Conservation (phyloP, 257 asterid genomes). For the Lantana camara region DNA sequence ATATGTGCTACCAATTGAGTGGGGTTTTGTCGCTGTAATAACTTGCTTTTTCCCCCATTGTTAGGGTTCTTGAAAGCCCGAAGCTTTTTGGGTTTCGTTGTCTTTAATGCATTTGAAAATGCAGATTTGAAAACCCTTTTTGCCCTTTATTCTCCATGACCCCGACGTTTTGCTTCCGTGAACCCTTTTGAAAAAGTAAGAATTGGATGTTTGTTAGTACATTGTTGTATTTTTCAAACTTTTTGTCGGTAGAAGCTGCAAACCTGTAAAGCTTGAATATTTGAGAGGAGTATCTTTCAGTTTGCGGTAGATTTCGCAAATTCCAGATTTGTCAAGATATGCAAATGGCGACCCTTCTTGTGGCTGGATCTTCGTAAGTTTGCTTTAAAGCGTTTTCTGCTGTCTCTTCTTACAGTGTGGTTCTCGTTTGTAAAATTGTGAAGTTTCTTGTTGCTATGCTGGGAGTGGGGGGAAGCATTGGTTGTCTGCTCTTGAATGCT, state of each 20-base stretch:
- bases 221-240: conserved; percentile 28
- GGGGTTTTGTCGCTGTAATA: conserved; percentile 31
- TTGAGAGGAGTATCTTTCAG: conserved; percentile 30
- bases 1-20: conserved; percentile 18
- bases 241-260: conserved; percentile 20
- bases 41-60: conserved; percentile 31
- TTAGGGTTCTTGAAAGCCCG: conserved; percentile 43
- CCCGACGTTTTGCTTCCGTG: conserved; percentile 7
- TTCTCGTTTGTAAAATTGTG: conserved; percentile 13
- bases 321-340: conserved; percentile 20
- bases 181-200: conserved; percentile 21
- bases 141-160: conserved; percentile 13
- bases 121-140: conserved; percentile 34
- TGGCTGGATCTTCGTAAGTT: conserved; percentile 39
- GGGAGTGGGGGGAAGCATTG: background rate
- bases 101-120: conserved; percentile 19
- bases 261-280: conserved; percentile 27
- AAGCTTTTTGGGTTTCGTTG: conserved; percentile 23
- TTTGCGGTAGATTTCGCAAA: conserved; percentile 5
- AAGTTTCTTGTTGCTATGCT: conserved; percentile 5
- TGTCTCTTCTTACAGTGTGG: conserved; percentile 1
- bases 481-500: conserved; percentile 26
- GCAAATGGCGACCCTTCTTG: conserved; percentile 34
- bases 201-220: conserved; percentile 18
- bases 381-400: conserved; percentile 5